Conservation (phyloP, 2,329 filamentous ascomycete genomes). For the Talaromyces marneffei region DNA sequence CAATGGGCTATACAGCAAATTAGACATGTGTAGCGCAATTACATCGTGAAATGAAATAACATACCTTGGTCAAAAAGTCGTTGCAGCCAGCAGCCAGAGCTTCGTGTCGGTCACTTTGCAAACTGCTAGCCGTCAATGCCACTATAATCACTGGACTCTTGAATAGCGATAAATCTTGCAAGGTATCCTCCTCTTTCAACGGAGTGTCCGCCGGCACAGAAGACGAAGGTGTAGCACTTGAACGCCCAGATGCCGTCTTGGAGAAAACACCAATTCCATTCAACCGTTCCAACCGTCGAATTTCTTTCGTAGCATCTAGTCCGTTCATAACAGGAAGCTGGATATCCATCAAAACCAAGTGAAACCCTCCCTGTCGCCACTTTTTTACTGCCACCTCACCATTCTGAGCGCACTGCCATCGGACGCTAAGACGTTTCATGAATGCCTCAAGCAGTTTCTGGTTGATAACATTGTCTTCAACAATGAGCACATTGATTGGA, state of each 20-base stretch:
- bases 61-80: slow-evolving; percentile 94
- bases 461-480: slow-evolving; percentile 99
- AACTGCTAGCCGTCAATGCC: slow-evolving; percentile 83
- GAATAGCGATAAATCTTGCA: slow-evolving; percentile 55
- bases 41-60: slow-evolving; percentile 19
- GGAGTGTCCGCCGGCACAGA: slow-evolving; percentile 19
- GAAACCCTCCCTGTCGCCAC: slow-evolving; percentile 88
- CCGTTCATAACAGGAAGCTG: slow-evolving; percentile 96
- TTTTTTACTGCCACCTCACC: slow-evolving; percentile 88
- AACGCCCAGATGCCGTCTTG: slow-evolving; percentile 54
- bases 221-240: slow-evolving; percentile 33
- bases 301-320: slow-evolving; percentile 90
- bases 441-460: slow-evolving; percentile 88
- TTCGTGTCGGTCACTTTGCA: slow-evolving; percentile 93
- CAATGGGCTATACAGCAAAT: slow-evolving; percentile 64
- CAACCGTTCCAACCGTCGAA: slow-evolving; percentile 77
- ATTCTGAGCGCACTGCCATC: slow-evolving; percentile 97
- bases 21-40: slow-evolving; percentile 6
- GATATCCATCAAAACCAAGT: slow-evolving; percentile 97
- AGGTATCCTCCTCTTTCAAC: slow-evolving; percentile 32
- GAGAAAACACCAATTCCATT: slow-evolving; percentile 91
- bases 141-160: slow-evolving; percentile 98
- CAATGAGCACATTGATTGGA: slow-evolving; percentile 93
- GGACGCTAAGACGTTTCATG: slow-evolving; percentile 89
- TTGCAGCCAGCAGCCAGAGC: slow-evolving; percentile 94